Evolutionary conservation across 768 basidiomycete genomes (phyloP), one percentile per base, ranked within the genome.

Genomic region (Leucosporidium creatinivorum): DNA sequence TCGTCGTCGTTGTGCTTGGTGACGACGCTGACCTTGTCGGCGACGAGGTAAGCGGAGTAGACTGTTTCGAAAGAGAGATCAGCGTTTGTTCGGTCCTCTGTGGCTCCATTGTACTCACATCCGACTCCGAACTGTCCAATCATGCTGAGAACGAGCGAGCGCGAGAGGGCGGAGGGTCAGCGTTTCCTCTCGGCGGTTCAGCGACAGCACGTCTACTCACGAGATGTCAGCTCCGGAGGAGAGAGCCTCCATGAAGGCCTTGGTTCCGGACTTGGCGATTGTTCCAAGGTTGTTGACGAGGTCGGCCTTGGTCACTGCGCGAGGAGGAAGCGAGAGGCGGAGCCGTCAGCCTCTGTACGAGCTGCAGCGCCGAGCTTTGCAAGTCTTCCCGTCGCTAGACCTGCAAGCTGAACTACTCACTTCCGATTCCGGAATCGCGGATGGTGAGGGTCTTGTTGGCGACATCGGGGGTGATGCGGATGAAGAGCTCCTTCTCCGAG

Each of bases 1-100:
- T 98, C 96, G 79, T 98, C 94, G 76, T 98, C 94, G 77, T 99
- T 98, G 85, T 99, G 93, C 83, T 99, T 99, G 73, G 93, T 92
- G 81, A 97, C 88, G 78, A 99, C 92, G 80, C 96, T 93, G 5
- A 99, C 94, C 73, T 88, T 88, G 82, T 99, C 94, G 75, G 94
- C 93, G 73, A 99, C 93, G 76, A 99, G 91, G 85, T 98, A 98
- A 21, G 91, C 90, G 58, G 94, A 97, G 86, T 99, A 98, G 87
- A 98, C 33, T 39, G 50, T 6, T 25, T 3, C 3, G 19, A 9
- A 3, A 21, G 23, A 2, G 13, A 51, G 23, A 21, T 58, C 23
- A 58, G 57, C 57, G 4, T n/a, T 36, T 15, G 2, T 19, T 31
- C 56, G 1, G 31, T 13, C 31, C n/a, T 26, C 52, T 25, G 19